Conservation (phyloP, 768 basidiomycete genomes). For the Auricularia sp. region DNA sequence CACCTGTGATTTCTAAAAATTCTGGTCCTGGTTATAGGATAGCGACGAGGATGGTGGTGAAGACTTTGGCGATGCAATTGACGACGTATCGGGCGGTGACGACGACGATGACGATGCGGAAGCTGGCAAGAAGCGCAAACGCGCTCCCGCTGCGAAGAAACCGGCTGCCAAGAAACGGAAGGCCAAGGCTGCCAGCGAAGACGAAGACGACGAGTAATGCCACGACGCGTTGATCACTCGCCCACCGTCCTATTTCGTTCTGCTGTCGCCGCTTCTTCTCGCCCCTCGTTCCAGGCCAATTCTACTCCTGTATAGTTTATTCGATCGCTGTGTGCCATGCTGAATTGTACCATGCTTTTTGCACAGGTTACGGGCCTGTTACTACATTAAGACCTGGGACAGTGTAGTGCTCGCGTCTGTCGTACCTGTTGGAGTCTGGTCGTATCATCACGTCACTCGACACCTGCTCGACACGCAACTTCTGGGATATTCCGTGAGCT, state of each 20-base stretch:
- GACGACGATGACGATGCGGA: constrained; percentile 34
- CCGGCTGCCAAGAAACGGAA: constrained; percentile 7
- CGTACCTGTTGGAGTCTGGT: too few species aligned
- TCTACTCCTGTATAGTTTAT: too few species aligned
- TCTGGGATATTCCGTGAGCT: too few species aligned
- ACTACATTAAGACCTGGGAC: too few species aligned
- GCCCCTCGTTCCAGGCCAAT: not conserved
- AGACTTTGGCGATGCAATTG: constrained; percentile 36
- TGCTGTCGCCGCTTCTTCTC: not conserved
- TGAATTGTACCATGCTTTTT: too few species aligned
- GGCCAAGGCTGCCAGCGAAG: constrained; percentile 10
- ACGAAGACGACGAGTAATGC: constrained; percentile 9
- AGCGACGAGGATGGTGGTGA: constrained; percentile 31
- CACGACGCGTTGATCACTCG: not conserved
- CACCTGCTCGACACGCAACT: too few species aligned
- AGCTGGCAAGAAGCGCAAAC: constrained; percentile 54
- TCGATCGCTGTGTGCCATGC: too few species aligned
- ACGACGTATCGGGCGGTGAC: constrained; percentile 30
- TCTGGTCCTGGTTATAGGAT: constrained; percentile 14
- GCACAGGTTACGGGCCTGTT: too few species aligned
- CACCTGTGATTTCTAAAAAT: not conserved
- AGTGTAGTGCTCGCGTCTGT: too few species aligned
- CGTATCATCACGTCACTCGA: too few species aligned
- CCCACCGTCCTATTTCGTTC: not conserved
- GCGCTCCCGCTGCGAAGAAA: constrained; percentile 22